Base-by-base conservation (phyloP, 441 rosid species). In the Flueggea neowawraea region DNA sequence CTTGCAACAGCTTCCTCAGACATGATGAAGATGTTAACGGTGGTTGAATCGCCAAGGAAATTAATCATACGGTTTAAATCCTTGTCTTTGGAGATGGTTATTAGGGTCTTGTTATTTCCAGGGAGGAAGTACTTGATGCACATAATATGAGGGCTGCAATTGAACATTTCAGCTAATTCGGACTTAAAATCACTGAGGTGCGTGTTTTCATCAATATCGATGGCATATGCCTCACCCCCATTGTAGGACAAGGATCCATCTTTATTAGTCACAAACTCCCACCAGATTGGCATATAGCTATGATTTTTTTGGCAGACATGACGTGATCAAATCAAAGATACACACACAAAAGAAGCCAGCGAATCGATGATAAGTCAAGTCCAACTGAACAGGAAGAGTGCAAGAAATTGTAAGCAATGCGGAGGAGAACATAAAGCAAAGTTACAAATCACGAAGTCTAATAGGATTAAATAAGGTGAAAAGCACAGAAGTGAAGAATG, bases 211-310 rank as follows among this genome's bases (percentile, higher is more conserved):
- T 84, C 85, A 39, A 90, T 77, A 71, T 90, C 97, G 10, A 90
- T 74, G 3, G 93, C 97, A 55, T 83, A 88, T 6, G 97, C 97
- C 10, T 82, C 92, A 4, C 95, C 97, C n/a, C 95, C 89, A 14
- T 55, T 67, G 61, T 86, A 90, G 5, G 82, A 73, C 73, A 90
- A 70, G 10, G 86, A 74, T 16, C 97, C 97, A 52, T 90, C 95
- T 75, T 75, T 77, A 55, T 74, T 72, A 0, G 84, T 64, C 54
- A 88, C 84, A 75, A 90, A 88, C 57, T 90, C 88, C 97, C 95
- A 14, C 95, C 93, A 0, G 97, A 82, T 65, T 90, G 95, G 71
- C 97, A 90, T 69, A 90, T 90, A 14, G 97, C 95, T 78, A 90
- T 90, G 28, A 86, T 66, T 78, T 86, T 90, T 77, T 84, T 88